Base-by-base conservation (phyloP, 2,329 filamentous ascomycete species). In the Phoma sp. region DNA sequence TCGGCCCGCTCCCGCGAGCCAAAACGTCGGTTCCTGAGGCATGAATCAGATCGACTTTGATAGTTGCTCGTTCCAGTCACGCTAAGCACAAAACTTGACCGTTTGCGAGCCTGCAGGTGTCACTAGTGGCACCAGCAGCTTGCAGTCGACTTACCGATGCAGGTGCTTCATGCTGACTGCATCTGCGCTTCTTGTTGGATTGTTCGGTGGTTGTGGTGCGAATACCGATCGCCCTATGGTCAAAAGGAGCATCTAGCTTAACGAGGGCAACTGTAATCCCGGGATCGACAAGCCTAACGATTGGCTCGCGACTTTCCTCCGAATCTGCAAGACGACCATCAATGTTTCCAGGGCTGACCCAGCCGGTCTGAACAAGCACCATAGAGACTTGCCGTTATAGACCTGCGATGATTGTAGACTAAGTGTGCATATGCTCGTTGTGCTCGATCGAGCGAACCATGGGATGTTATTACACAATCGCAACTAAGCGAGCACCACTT, bases 1-100 rank as follows among this genome's bases (percentile, higher is more conserved):
- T 54, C 51, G 51, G 51, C 51, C 51, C 51, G 51, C 51, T 54
- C 51, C 51, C 51, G 51, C 29, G 51, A 49, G 51, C 51, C 51
- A 54, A 48, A 40, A 54, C 18, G 38, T 46, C 51, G 51, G 51
- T 54, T 40, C 51, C 45, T 49, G 34, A 54, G 51, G 51, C 45
- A 49, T 48, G 23, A 54, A 43, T 28, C 38, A 47, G 50, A 47
- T 42, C 21, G 34, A n/a, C 14, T 36, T 25, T 28, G 26, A 30
- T 33, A 25, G 18, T 30, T 7, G 26, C 43, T 38, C 14, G 37
- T 47, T 33, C 17, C 12, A 38, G 25, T 10, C 42, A 18, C 7
- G 30, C 18, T 12, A 2, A 37, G 23, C 23, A 26, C 17, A 36
- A 20, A 18, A 15, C 1, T 18, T 11, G 14, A 30, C 11, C 7